Evolutionary conservation across 306 rosid species (phyloP).

Genomic region (Ochetophila trinervis): DNA sequence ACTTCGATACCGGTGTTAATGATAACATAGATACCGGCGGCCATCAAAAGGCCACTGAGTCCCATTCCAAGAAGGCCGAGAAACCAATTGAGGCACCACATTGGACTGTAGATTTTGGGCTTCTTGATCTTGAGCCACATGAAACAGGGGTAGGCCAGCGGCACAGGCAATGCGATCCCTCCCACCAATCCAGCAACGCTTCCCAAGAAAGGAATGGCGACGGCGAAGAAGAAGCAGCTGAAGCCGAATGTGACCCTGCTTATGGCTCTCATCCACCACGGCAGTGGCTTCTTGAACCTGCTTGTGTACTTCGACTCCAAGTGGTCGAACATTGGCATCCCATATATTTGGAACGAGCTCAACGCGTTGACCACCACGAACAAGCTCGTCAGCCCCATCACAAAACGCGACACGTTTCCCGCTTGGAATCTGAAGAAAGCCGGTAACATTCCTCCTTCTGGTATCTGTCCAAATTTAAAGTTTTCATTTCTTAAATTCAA

Average conservation of each 20-base stretch:
- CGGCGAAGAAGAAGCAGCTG: constrained; percentile 33
- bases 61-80: constrained; percentile 58
- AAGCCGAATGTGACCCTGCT: constrained; percentile 34
- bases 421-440: constrained; percentile 37
- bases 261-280: constrained; percentile 48
- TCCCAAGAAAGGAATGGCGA: constrained; percentile 45
- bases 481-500: no score
- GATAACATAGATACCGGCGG: constrained; percentile 57
- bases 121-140: constrained; percentile 58
- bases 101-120: constrained; percentile 32
- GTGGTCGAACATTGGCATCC: constrained; percentile 52
- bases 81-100: constrained; percentile 65
- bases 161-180: constrained; percentile 51
- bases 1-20: constrained; percentile 57
- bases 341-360: constrained; percentile 54
- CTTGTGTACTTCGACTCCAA: constrained; percentile 43
- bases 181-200: constrained; percentile 50
- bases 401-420: constrained; percentile 27
- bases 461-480: constrained; percentile 31
- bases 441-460: constrained; percentile 45
- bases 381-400: constrained; percentile 38
- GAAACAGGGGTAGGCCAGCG: constrained; percentile 52
- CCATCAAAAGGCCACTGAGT: constrained; percentile 42
- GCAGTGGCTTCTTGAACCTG: constrained; percentile 41
- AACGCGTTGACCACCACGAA: constrained; percentile 41